Evolutionary conservation across 495 filamentous ascomycete genomes (phyloP).

Genomic region (Penicillium lividum): DNA sequence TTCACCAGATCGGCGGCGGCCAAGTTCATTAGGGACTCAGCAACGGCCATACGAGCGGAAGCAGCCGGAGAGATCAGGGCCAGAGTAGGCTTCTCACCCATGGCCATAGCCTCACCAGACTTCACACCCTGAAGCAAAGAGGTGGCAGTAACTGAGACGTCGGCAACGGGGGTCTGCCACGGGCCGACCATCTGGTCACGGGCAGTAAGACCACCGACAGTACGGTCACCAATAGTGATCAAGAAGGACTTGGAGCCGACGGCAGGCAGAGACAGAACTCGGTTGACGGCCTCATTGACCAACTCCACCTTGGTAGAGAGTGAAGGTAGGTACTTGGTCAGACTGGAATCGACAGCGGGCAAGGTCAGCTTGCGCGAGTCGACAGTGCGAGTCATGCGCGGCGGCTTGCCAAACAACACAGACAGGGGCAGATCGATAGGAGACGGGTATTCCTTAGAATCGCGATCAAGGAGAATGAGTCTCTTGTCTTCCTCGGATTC

Average conservation of each 20-base stretch:
- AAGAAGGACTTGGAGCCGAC: constrained; percentile 96
- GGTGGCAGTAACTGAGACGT: constrained; percentile 88
- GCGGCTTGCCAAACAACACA: constrained; percentile 86
- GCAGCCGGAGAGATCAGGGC: constrained; percentile 89
- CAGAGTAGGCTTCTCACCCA: constrained; percentile 90
- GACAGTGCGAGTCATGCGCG: constrained; percentile 79
- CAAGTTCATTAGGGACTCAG: constrained; percentile 89
- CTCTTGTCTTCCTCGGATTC: constrained; percentile 61
- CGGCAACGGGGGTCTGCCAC: constrained; percentile 94
- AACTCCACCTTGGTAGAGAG: constrained; percentile 59
- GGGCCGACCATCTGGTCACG: constrained; percentile 95
- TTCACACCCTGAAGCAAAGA: constrained; percentile 69
- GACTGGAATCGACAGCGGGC: constrained; percentile 69
- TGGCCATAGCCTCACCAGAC: constrained; percentile 94
- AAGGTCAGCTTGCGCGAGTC: constrained; percentile 68
- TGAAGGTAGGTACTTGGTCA: constrained; percentile 63
- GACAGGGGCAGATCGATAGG: constrained; percentile 93
- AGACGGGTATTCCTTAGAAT: constrained; percentile 71
- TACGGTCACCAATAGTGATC: constrained; percentile 93
- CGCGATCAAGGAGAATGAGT: constrained; percentile 78
- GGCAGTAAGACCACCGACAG: constrained; percentile 83
- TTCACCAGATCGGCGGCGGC: constrained; percentile 82
- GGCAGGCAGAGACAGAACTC: constrained; percentile 80
- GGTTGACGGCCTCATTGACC: constrained; percentile 70
- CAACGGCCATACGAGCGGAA: constrained; percentile 96